Conservation (phyloP, 2,329 filamentous ascomycete genomes). For the Hyphodiscus sp. region DNA sequence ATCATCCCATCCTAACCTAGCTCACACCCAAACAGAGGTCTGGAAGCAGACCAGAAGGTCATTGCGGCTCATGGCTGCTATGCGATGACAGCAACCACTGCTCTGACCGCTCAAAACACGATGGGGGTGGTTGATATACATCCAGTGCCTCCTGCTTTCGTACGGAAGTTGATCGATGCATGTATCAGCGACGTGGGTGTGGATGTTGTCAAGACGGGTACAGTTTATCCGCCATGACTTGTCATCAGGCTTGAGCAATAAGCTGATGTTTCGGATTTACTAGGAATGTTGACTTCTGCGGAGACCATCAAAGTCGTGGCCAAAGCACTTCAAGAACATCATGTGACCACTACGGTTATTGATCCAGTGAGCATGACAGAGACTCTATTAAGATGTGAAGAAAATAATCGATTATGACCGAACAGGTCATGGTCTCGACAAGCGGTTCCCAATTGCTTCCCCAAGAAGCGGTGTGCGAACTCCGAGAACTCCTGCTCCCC, state of each 20-base stretch:
- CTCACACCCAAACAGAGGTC: slow-evolving; percentile 52
- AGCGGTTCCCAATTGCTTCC: slow-evolving; percentile 67
- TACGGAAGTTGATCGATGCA: slow-evolving; percentile 78
- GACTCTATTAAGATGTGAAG: background rate
- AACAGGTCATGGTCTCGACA: slow-evolving; percentile 84
- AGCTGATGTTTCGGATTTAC: slow-evolving; percentile 8
- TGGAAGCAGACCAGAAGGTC: slow-evolving; percentile 95
- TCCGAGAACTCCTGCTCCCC: slow-evolving; percentile 57
- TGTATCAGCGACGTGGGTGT: slow-evolving; percentile 78
- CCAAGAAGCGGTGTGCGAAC: slow-evolving; percentile 51
- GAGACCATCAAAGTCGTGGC: slow-evolving; percentile 65
- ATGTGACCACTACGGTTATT: slow-evolving; percentile 55
- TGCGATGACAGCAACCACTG: slow-evolving; percentile 92
- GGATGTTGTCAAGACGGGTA: slow-evolving; percentile 89
- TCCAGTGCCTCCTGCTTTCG: slow-evolving; percentile 68
- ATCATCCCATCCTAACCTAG: slow-evolving; percentile 9
- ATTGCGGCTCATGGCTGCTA: slow-evolving; percentile 89
- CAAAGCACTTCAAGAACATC: slow-evolving; percentile 51
- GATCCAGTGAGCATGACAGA: slow-evolving; percentile 56
- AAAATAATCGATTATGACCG: slow-evolving; percentile 7
- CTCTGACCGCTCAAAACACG: slow-evolving; percentile 94
- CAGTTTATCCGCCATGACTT: slow-evolving; percentile 18
- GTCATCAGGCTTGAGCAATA: too few relatives aligned
- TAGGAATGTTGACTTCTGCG: slow-evolving; percentile 76
- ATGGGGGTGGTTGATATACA: slow-evolving; percentile 77